Percentiles rank a stretch among this genome's conserved stretches.
Conservation (phyloP, 2,329 filamentous ascomycete genomes). For the Neonectria sp. region DNA sequence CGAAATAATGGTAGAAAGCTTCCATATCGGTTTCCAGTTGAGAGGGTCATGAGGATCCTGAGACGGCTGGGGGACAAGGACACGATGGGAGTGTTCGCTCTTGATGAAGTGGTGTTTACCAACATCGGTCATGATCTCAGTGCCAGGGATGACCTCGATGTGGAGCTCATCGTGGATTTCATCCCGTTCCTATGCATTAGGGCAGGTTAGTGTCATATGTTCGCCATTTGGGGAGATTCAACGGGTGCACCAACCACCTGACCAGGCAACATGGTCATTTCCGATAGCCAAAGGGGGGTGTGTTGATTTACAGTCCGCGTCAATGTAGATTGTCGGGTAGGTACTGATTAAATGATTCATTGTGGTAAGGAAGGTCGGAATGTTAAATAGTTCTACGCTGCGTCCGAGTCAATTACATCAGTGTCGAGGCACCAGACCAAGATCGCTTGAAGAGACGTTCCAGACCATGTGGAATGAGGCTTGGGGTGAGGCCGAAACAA, state of each 20-base stretch:
- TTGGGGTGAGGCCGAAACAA: neutral
- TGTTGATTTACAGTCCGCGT: neutral
- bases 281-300: neutral
- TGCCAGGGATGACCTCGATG: conserved; percentile 36
- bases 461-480: neutral
- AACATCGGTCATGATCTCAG: conserved; percentile 40
- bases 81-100: conserved; percentile 30
- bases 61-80: conserved; percentile 35
- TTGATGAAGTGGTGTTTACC: conserved; percentile 37
- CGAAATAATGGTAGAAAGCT: conserved; percentile 10
- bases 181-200: conserved; percentile 2
- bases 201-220: neutral
- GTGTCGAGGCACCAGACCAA: neutral
- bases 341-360: neutral
- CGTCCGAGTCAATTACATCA: neutral
- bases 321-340: neutral
- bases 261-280: neutral
- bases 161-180: conserved; percentile 35
- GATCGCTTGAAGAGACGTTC: neutral
- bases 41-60: conserved; percentile 14
- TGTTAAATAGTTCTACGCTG: neutral
- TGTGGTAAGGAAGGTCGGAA: neutral
- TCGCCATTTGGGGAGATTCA: neutral
- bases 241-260: neutral
- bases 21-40: conserved; percentile 12